A percentile compares a stretch with the other conserved stretches of the same genome.
These are phyloP conservation scores for Hsuehochloa calcarea DNA, from an alignment of 176 grass and related monocot genomes.

Conservation along the genomic window DNA sequence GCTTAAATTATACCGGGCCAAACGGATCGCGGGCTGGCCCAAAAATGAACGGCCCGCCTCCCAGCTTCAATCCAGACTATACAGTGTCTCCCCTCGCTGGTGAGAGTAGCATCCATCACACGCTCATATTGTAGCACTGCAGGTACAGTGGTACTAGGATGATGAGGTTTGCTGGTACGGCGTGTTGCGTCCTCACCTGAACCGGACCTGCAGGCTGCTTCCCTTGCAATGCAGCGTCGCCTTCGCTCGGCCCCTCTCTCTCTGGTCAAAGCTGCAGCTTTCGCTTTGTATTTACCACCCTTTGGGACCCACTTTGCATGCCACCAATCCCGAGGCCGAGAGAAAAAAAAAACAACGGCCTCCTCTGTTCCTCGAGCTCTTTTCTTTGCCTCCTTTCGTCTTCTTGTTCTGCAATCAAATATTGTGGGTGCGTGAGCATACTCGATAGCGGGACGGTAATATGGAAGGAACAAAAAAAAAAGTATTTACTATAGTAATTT, in stretches of 20 bases:
- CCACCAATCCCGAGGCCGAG: conserved; percentile 37
- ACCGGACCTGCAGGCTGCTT: conserved; percentile 10
- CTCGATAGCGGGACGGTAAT: no score
- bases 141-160: not conserved
- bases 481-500: no score
- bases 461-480: no score
- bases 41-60: no score
- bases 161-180: conserved; percentile 9
- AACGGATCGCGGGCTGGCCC: no score
- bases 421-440: no score
- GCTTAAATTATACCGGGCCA: no score
- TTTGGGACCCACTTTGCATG: not conserved
- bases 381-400: not conserved
- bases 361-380: not conserved
- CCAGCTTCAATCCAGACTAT: no score
- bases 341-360: not conserved
- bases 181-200: conserved; percentile 37
- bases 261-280: conserved; percentile 42
- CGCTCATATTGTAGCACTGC: not conserved
- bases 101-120: not conserved
- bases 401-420: conserved; percentile 14
- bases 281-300: conserved; percentile 3
- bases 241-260: conserved; percentile 7
- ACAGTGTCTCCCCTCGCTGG: not conserved
- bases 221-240: conserved; percentile 29